These are phyloP conservation scores for Silene uniflora DNA, from an alignment of 148 eudicot genomes.

Conservation along the genomic window DNA sequence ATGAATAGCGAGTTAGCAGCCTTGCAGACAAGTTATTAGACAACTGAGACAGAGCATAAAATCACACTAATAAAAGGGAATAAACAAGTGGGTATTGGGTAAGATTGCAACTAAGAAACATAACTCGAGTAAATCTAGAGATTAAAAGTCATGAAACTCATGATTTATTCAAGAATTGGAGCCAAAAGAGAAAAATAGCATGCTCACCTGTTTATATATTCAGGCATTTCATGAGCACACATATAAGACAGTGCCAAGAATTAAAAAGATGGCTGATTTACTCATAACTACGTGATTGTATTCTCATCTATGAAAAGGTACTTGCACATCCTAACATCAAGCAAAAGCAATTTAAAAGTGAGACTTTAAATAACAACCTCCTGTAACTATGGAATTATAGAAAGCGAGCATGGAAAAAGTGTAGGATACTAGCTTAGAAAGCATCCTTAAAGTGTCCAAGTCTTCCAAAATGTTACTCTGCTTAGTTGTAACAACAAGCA, in stretches of 20 bases:
- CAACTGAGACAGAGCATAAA: background rate
- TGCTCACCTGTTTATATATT: background rate
- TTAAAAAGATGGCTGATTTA: background rate
- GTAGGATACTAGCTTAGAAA: conserved; percentile 90
- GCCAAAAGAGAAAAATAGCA: background rate
- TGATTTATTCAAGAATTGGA: background rate
- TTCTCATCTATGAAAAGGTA: background rate
- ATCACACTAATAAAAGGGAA: background rate
- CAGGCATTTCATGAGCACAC: background rate
- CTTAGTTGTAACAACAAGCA: too few relatives aligned
- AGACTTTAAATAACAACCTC: background rate
- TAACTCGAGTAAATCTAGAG: background rate
- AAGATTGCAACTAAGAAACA: background rate
- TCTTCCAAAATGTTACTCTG: too few relatives aligned
- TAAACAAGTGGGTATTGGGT: background rate
- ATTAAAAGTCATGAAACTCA: background rate
- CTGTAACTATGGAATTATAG: background rate
- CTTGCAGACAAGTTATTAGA: conserved; percentile 1
- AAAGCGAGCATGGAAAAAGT: background rate
- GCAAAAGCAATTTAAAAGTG: background rate
- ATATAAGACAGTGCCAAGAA: background rate
- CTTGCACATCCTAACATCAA: background rate
- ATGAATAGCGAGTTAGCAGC: background rate
- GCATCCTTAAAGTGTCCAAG: conserved; percentile 90
- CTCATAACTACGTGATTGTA: background rate